Percentiles rank a stretch among this genome's conserved stretches.
phyloP scores from a whole-genome alignment of 768 basidiomycete species.

The Albatrellus ellisii region DNA sequence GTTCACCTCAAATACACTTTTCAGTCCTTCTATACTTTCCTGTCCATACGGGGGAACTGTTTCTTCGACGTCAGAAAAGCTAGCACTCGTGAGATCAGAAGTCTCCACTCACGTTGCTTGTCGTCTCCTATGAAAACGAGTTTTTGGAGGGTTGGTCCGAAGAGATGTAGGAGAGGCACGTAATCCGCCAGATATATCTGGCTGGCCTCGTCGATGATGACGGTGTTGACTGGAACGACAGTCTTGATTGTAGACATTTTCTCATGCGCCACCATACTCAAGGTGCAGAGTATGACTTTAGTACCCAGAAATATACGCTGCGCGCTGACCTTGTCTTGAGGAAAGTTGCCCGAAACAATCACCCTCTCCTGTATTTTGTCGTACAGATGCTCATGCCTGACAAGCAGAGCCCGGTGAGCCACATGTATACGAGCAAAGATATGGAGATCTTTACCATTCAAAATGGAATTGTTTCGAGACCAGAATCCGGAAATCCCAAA shows the following conservation, averaged over 20 bases:
- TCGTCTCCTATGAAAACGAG: slow-evolving; percentile 21
- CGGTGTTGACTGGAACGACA: slow-evolving; percentile 22
- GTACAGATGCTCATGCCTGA: slow-evolving; percentile 41
- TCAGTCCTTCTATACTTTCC: slow-evolving; percentile 17
- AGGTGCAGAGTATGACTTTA: slow-evolving; percentile 32
- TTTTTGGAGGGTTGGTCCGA: slow-evolving; percentile 14
- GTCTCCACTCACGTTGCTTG: slow-evolving; percentile 20
- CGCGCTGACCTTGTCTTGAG: slow-evolving; percentile 9
- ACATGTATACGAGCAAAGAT: neutral
- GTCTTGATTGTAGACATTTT: slow-evolving; percentile 21
- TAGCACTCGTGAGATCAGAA: slow-evolving; percentile 1
- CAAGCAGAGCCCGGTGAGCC: neutral
- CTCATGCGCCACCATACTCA: too few species aligned
- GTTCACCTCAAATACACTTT: slow-evolving; percentile 23
- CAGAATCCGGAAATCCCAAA: slow-evolving; percentile 25
- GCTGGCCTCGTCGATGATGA: slow-evolving; percentile 35
- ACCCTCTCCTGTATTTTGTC: slow-evolving; percentile 21
- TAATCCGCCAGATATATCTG: slow-evolving; percentile 32
- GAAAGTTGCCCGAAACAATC: slow-evolving; percentile 25
- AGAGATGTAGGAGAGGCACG: slow-evolving; percentile 20
- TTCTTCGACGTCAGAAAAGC: neutral
- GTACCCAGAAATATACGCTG: slow-evolving; percentile 18
- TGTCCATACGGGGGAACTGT: slow-evolving; percentile 24
- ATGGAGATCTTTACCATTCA: slow-evolving; percentile 25
- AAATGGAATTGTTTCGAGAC: slow-evolving; percentile 34